Conservation (phyloP, 306 rosid species). For the Chamaecrista fasciculata region DNA sequence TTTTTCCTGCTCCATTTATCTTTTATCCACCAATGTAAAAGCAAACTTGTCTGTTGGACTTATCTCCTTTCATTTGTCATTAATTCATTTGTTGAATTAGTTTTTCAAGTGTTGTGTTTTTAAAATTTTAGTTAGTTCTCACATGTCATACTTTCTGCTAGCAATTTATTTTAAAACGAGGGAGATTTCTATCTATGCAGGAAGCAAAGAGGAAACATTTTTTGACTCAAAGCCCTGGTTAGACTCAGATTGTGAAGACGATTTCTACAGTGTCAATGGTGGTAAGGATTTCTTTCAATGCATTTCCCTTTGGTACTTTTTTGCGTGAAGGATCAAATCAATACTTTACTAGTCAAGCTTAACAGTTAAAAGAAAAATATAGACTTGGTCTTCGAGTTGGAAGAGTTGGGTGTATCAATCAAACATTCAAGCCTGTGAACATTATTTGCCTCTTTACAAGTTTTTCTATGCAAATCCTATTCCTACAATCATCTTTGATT, state of each 20-base stretch:
- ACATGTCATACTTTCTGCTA: background rate
- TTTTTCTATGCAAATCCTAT: background rate
- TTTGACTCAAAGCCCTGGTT: constrained; percentile 83
- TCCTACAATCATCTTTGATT: constrained; percentile 5
- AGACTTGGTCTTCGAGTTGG: too few species aligned
- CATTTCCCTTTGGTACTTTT: constrained; percentile 3
- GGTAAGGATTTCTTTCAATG: constrained; percentile 54
- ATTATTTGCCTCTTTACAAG: background rate
- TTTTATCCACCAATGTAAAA: background rate
- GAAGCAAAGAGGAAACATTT: constrained; percentile 83
- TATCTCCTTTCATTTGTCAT: background rate
- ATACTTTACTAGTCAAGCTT: too few species aligned
- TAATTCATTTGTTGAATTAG: background rate
- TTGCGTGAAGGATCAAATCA: too few species aligned
- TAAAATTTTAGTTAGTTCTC: background rate
- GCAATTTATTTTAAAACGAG: background rate
- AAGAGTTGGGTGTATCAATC: too few species aligned
- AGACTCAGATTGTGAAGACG: constrained; percentile 94
- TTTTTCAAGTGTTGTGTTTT: background rate
- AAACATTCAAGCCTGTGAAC: background rate
- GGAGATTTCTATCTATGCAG: constrained; percentile 35
- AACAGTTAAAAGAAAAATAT: too few species aligned
- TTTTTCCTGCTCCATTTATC: background rate
- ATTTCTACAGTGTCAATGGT: constrained; percentile 90
- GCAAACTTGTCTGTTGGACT: background rate